Conservation (phyloP, 2,329 filamentous ascomycete species). For the Xylaria sp. region DNA sequence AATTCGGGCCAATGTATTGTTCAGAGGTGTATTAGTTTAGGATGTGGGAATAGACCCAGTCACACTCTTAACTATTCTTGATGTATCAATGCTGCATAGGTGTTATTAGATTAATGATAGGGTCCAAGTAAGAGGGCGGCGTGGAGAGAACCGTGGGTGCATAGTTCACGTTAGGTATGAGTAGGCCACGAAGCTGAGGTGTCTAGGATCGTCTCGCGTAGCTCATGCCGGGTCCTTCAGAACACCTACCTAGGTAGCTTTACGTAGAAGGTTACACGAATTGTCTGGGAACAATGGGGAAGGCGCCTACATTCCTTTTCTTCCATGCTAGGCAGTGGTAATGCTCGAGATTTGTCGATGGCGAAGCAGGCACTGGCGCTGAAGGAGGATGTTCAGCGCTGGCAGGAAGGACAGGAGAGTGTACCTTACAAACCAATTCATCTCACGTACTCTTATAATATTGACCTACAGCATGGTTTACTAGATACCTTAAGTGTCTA, state of each 20-base stretch:
- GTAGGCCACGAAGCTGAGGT: conserved; percentile 9
- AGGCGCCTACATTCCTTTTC: conserved; percentile 13
- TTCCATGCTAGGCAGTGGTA: background rate
- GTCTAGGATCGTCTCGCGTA: background rate
- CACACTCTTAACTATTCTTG: conserved; percentile 10
- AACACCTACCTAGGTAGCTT: background rate
- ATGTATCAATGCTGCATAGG: conserved; percentile 33
- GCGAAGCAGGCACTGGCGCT: background rate
- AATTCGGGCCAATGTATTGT: background rate
- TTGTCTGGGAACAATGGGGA: background rate
- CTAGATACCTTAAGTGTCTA: background rate
- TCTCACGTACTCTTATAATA: background rate
- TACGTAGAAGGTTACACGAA: background rate
- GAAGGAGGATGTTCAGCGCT: background rate
- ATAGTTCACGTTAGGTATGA: conserved; percentile 2
- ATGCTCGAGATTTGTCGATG: background rate
- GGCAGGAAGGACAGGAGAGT: background rate
- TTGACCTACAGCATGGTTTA: background rate
- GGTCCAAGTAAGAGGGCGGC: conserved; percentile 22
- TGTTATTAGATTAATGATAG: conserved; percentile 20
- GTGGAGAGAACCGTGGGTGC: conserved; percentile 11
- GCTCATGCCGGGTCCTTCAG: background rate
- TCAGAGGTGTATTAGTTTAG: background rate
- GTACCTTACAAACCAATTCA: background rate
- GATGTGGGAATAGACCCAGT: background rate